Conservation (phyloP, 2,329 filamentous ascomycete genomes). For the Fusarium verrucosum region DNA sequence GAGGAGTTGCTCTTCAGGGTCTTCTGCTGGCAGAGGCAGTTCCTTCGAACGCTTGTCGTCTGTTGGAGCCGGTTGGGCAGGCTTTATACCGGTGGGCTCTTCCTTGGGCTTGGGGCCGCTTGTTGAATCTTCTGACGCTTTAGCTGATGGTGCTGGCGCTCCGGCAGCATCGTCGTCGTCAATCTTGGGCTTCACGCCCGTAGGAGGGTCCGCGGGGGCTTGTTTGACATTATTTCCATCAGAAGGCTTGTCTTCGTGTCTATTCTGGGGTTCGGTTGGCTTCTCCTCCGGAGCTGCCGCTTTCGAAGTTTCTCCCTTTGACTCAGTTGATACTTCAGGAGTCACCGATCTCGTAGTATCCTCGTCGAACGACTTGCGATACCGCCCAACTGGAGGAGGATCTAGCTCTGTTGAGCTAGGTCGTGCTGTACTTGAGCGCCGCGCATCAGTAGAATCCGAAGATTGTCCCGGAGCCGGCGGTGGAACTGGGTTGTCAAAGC, state of each 20-base stretch:
- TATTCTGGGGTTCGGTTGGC: neutral
- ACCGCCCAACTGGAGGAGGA: slow-evolving; percentile 18
- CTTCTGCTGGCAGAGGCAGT: slow-evolving; percentile 2
- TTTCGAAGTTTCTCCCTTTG: neutral
- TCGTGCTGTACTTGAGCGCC: neutral
- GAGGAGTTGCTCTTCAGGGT: slow-evolving; percentile 40
- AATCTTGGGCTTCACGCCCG: slow-evolving; percentile 3
- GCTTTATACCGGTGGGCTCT: neutral
- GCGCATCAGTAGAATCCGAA: neutral
- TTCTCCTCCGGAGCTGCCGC: neutral
- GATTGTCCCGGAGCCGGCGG: slow-evolving; percentile 22
- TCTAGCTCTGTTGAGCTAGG: slow-evolving; percentile 13
- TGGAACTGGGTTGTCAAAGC: slow-evolving; percentile 16
- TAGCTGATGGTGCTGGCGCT: neutral
- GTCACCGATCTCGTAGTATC: neutral
- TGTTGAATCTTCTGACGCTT: neutral
- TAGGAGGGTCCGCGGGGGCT: neutral
- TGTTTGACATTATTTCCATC: fast-evolving
- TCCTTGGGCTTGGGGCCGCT: neutral
- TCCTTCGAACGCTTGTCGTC: neutral
- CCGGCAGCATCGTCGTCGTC: slow-evolving; percentile 1
- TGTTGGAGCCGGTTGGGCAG: neutral
- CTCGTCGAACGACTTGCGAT: slow-evolving; percentile 1
- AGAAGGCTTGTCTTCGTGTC: neutral
- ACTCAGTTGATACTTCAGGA: neutral